Base-by-base conservation (phyloP, 2,329 filamentous ascomycete species). In the Teratosphaeria pseudoeucalypti region DNA sequence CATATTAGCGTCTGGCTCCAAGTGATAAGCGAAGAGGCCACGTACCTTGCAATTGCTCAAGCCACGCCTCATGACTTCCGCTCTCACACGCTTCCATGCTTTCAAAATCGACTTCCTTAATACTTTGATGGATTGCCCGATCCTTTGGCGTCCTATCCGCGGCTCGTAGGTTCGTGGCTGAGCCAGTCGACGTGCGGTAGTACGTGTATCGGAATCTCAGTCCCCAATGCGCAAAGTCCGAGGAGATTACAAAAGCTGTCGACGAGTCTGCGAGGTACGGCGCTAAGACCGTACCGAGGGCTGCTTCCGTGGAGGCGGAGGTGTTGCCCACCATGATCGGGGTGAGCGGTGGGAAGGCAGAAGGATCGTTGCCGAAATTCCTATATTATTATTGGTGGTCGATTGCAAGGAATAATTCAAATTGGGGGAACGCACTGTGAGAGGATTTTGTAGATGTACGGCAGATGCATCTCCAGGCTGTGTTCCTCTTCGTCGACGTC, bases 171-270 rank as follows among this genome's bases (percentile, higher is more conserved):
- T 77, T 69, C 47, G 19, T 61, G 27, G 76, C 63, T 63, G 78
- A 69, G 76, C 74, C 62, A 70, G 73, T 65, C 27, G 78, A 68
- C 61, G 82, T 76, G 34, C 85, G 81, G 72, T 96, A 96, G 61
- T 87, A 87, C 32, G 85, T 89, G 73, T 97, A 99, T 58, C 82
- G 78, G 73, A 96, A 99, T 55, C 90, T 82, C 0, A 79, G 67
- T 11, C 94, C 94, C 94, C 94, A 99, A 74, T 99, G 94, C 64
- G 92, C 96, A 73, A 99, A 99, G 73, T 99, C 94, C 0, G 91
- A 96, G 72, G 89, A 94, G 63, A 97, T 82, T 62, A 99, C 82
- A 71, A 97, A 96, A 1, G 87, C 85, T 62, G 89, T 95, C 12
- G 81, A 77, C 0, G 86, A 83, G 66, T 96, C 88, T 37, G 80